Evolutionary conservation across 2,329 filamentous ascomycete species (phyloP).

Genomic region (Aspergillus sp.): DNA sequence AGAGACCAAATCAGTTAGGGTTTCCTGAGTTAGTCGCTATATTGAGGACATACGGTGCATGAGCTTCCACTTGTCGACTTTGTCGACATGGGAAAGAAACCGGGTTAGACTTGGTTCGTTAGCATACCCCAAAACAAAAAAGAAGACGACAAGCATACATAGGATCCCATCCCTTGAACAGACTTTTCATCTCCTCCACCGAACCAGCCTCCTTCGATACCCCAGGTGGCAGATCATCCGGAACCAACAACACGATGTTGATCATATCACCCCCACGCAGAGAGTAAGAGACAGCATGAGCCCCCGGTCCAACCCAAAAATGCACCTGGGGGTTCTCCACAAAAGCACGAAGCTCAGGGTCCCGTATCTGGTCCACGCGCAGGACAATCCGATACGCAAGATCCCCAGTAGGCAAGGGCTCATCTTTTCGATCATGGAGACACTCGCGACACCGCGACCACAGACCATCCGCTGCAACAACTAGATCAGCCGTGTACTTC

Average conservation of each 20-base stretch:
- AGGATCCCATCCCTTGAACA: slow-evolving; percentile 67
- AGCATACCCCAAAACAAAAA: not conserved
- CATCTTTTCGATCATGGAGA: slow-evolving; percentile 48
- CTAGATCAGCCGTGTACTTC: slow-evolving; percentile 51
- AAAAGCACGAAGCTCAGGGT: slow-evolving; percentile 52
- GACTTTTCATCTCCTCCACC: slow-evolving; percentile 59
- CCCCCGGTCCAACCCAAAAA: slow-evolving; percentile 64
- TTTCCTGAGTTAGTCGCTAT: too few relatives aligned
- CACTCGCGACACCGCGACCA: slow-evolving; percentile 59
- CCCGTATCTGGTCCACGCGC: slow-evolving; percentile 50
- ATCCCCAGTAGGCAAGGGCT: slow-evolving; percentile 61
- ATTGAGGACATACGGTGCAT: slow-evolving; percentile 44
- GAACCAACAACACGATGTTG: slow-evolving; percentile 66
- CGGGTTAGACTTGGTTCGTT: slow-evolving; percentile 30
- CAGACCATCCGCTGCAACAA: slow-evolving; percentile 65
- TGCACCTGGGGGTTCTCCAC: slow-evolving; percentile 54
- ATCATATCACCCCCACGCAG: slow-evolving; percentile 59
- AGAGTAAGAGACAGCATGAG: slow-evolving; percentile 62
- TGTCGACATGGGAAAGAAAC: slow-evolving; percentile 53
- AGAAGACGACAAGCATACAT: slow-evolving; percentile 25
- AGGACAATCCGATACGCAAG: slow-evolving; percentile 65
- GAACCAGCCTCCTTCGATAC: slow-evolving; percentile 55
- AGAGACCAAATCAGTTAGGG: not conserved
- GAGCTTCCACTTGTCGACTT: slow-evolving; percentile 68
- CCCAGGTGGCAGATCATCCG: slow-evolving; percentile 60